These are phyloP conservation scores for Acanthamoeba polyphaga DNA, from an alignment of 208 protist species.

Conservation along the genomic window DNA sequence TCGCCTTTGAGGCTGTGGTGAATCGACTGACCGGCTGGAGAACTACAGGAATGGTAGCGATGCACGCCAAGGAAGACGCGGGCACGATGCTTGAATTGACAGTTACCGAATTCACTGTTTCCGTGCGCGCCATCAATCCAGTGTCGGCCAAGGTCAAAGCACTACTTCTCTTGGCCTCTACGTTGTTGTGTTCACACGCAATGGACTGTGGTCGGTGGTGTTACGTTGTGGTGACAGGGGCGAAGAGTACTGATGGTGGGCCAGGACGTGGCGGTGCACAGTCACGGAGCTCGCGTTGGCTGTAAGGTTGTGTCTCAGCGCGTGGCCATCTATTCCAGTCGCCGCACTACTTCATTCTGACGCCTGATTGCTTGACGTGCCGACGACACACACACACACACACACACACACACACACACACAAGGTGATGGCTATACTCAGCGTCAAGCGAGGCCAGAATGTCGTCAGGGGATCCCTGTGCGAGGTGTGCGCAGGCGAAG, in stretches of 20 bases:
- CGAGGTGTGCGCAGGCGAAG: no score
- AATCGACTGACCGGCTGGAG: no score
- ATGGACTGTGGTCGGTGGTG: no score
- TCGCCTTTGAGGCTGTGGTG: no score
- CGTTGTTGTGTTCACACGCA: no score
- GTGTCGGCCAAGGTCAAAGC: background rate
- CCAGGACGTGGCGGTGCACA: background rate
- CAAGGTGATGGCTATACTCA: background rate
- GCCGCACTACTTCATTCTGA: no score
- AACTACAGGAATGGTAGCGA: background rate
- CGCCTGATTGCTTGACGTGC: no score
- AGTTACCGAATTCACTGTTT: background rate
- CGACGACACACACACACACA: background rate
- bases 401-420: background rate
- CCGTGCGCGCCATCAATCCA: background rate
- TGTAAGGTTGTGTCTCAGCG: background rate
- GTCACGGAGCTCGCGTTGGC: background rate
- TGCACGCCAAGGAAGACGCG: background rate
- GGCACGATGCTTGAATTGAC: background rate
- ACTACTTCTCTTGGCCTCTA: background rate
- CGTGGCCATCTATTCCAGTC: no score
- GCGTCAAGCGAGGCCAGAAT: no score
- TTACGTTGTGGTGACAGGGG: background rate
- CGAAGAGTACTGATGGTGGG: background rate
- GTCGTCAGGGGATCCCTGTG: no score